phyloP scores from a whole-genome alignment of 1,284 basidiomycete species.

The Coniferiporia weirii region DNA sequence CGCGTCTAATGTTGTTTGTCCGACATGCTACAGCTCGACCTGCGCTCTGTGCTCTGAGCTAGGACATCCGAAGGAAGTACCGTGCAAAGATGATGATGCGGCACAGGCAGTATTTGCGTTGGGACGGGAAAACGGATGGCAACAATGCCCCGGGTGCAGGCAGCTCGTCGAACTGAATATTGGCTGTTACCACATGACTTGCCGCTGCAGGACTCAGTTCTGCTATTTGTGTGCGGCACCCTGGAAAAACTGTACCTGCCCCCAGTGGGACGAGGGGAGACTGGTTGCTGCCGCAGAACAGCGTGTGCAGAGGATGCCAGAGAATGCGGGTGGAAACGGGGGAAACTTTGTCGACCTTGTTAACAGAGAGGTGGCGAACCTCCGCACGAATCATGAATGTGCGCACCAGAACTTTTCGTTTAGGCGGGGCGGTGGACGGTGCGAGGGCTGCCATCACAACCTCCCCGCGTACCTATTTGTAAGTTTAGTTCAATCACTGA shows the following conservation, averaged over 20 bases:
- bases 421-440: not conserved
- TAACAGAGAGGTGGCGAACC: not conserved
- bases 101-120: conserved; percentile 34
- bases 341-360: not conserved
- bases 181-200: conserved; percentile 50
- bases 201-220: conserved; percentile 42
- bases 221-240: conserved; percentile 47
- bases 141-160: conserved; percentile 42
- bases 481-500: not conserved
- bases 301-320: not conserved
- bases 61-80: conserved; percentile 29
- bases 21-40: conserved; percentile 12
- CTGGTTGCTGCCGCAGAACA: conserved; percentile 15
- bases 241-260: conserved; percentile 50
- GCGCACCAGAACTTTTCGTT: not conserved
- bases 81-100: conserved; percentile 29
- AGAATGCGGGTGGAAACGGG: not conserved
- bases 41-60: conserved; percentile 5
- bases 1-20: conserved; percentile 45
- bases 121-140: conserved; percentile 38
- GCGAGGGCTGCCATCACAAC: not conserved
- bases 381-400: not conserved
- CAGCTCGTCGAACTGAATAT: conserved; percentile 38
- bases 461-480: not conserved
- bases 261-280: conserved; percentile 47